Evolutionary conservation across 306 rosid species (phyloP), one percentile per base, ranked within the genome.

Genomic region (Cicer judaicum): DNA sequence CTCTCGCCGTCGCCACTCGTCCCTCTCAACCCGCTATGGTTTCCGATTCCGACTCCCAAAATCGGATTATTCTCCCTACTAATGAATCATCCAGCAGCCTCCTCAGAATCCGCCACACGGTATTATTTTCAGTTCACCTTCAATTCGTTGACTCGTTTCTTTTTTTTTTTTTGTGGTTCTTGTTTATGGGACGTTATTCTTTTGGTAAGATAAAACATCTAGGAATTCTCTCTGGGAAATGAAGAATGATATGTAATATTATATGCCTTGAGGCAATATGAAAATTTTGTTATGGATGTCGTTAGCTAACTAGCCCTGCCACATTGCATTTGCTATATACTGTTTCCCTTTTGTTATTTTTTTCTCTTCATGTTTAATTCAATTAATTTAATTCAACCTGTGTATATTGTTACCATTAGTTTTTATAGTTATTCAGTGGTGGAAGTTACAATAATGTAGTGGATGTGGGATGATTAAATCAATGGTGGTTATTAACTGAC

Each of bases 41-140:
- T 55, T 67, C 73, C 18, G 39, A 52, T 50, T 76, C 76, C 43
- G 44, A 52, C 11, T 42, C 16, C 46, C 66, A 66, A 16, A 48
- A 67, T 10, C 87, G 64, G 38, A n/a, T 86, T 13, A 82, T 87
- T 55, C 99, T 94, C 15, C 99, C 98, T 0, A 86, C 98, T 63
- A 94, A 94, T 70, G 87, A 90, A 36, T 90, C 97, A 2, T 94
- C 99, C 0, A 85, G 81, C 73, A 84, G 72, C 40, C 96, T 94
- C 36, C 98, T 94, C 78, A 84, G 93, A 76, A 84, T 94, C 64
- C 99, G 99, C 36, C 99, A 94, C 81, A 83, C 99, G 92, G 99
- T 94, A 82, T 69, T 73, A 52, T 60, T 60, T 60, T 40, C 61
- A 57, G 4, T 19, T 68, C 36, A 21, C 0, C 55, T 15, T 29